Evolutionary conservation across 306 rosid species (phyloP).

Genomic region (Carpinus viminea): DNA sequence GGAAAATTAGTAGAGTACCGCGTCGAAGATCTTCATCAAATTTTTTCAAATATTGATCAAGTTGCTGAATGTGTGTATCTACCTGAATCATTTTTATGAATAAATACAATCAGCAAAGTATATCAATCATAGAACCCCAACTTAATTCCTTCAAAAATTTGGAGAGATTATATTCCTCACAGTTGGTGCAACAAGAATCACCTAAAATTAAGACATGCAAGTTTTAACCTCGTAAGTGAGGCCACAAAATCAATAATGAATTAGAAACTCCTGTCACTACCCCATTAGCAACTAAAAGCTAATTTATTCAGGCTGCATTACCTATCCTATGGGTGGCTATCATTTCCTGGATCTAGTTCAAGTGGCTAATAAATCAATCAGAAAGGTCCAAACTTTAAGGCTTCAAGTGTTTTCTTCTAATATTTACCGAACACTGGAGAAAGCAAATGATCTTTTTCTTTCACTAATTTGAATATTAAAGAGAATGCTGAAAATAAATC

Average conservation of each 20-base stretch:
- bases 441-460: neutral
- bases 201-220: conserved; percentile 1
- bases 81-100: conserved; percentile 58
- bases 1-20: conserved; percentile 46
- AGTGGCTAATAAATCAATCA: neutral
- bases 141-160: neutral
- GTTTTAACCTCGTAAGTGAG: neutral
- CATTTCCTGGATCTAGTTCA: neutral
- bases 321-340: neutral
- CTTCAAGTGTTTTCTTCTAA: neutral
- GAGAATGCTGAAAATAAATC: neutral
- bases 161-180: neutral
- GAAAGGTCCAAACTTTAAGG: neutral
- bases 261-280: neutral
- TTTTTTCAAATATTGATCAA: conserved; percentile 89
- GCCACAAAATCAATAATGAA: neutral
- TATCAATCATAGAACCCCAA: neutral
- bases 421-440: neutral
- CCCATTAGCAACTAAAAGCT: neutral
- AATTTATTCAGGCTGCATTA: neutral
- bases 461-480: neutral
- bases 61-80: conserved; percentile 90
- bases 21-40: conserved; percentile 83
- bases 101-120: conserved; percentile 21
- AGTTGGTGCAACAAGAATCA: neutral